A percentile compares a stretch with the other conserved stretches of the same genome.
Evolutionary conservation across 1,284 basidiomycete species (phyloP).

Genomic region (Heterobasidion parviporum): DNA sequence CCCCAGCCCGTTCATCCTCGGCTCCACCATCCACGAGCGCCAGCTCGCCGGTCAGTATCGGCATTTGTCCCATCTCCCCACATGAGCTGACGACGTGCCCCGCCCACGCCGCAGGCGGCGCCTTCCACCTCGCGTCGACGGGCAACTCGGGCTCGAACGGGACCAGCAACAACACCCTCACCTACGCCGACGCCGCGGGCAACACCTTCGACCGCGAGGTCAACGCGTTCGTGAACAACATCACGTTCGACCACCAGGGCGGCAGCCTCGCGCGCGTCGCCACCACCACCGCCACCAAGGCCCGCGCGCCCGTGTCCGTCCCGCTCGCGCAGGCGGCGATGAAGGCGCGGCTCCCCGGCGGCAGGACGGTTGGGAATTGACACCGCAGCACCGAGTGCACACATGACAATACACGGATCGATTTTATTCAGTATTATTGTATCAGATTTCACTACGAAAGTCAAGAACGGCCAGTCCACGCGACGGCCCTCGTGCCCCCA

Average conservation of each 20-base stretch:
- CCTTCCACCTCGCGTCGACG: slow-evolving; percentile 35
- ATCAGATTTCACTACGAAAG: background rate
- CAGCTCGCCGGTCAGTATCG: slow-evolving; percentile 44
- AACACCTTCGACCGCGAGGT: slow-evolving; percentile 60
- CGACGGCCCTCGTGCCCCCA: background rate
- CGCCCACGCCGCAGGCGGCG: slow-evolving; percentile 33
- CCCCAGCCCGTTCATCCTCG: slow-evolving; percentile 50
- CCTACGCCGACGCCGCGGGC: slow-evolving; percentile 47
- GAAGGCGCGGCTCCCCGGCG: slow-evolving; percentile 36
- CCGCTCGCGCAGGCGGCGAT: slow-evolving; percentile 15
- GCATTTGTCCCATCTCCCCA: background rate
- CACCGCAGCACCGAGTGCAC: too few species aligned
- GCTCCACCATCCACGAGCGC: slow-evolving; percentile 47
- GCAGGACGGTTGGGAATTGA: slow-evolving; percentile 8
- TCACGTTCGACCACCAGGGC: slow-evolving; percentile 50
- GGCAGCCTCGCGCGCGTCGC: slow-evolving; percentile 50
- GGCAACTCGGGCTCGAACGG: slow-evolving; percentile 54
- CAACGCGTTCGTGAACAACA: slow-evolving; percentile 49
- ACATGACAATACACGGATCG: background rate
- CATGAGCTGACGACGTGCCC: background rate
- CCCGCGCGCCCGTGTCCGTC: slow-evolving; percentile 2
- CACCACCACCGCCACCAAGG: slow-evolving; percentile 3
- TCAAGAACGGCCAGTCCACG: too few species aligned
- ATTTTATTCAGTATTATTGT: background rate
- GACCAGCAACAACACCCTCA: slow-evolving; percentile 60